Percentiles rank a stretch among this genome's conserved stretches.
These are phyloP conservation scores for Serpula lacrymans DNA, from an alignment of 768 basidiomycete genomes.

Conservation along the genomic window DNA sequence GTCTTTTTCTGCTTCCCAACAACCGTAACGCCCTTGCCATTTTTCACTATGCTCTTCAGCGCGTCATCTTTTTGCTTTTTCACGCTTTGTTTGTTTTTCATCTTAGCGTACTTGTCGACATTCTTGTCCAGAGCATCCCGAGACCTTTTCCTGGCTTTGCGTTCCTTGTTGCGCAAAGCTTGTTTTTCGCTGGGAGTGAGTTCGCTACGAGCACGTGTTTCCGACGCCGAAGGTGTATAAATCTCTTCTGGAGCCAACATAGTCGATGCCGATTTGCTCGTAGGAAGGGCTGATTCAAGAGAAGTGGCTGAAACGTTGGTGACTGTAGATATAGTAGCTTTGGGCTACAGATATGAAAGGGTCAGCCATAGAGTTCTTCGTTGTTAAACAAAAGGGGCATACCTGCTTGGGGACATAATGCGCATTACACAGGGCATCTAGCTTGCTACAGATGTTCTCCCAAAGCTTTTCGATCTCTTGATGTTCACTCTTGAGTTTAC, in stretches of 20 bases:
- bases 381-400: constrained; percentile 21
- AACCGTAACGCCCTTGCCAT: constrained; percentile 82
- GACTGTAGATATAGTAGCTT: constrained; percentile 80
- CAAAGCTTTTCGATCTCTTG: constrained; percentile 80
- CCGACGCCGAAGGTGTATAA: constrained; percentile 55
- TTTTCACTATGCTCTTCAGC: constrained; percentile 77
- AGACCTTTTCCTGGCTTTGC: constrained; percentile 69
- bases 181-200: constrained; percentile 85
- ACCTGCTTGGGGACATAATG: constrained; percentile 96
- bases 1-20: constrained; percentile 68
- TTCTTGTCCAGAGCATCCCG: constrained; percentile 61
- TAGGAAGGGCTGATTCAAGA: constrained; percentile 89
- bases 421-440: constrained; percentile 92
- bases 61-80: constrained; percentile 86
- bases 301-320: constrained; percentile 77
- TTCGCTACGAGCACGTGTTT: constrained; percentile 68
- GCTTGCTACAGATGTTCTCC: constrained; percentile 81
- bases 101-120: constrained; percentile 60
- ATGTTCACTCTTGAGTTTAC: constrained; percentile 85
- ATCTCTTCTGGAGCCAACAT: constrained; percentile 96
- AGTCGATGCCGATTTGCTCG: constrained; percentile 65
- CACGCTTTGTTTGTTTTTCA: constrained; percentile 47
- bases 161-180: constrained; percentile 59
- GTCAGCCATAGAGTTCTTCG: not conserved
- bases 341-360: constrained; percentile 55